Base-by-base conservation (phyloP, 176 grass and related monocot species). In the Guadua angustifolia region DNA sequence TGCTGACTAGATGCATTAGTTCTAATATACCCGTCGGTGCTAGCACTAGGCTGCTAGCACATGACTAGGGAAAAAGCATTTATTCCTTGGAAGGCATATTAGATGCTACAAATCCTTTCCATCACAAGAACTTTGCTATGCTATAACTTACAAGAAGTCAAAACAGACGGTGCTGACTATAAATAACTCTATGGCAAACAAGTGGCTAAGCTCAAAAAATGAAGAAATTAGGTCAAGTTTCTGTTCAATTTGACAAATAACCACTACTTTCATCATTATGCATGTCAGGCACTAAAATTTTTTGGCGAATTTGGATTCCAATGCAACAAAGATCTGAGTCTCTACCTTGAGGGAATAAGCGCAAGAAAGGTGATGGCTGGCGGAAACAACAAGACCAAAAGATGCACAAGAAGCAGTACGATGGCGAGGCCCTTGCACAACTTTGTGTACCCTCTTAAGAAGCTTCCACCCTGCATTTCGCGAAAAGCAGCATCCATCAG, bases 341-440 rank as follows among this genome's bases (percentile, higher is more conserved):
- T n/a, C 77, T 89, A 95, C 96, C 91, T 98, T 81, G 89, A 84
- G 0, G 96, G 96, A 78, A 98, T 93, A 88, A 98, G 96, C 3
- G 93, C 89, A 9, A 98, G 85, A 89, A 95, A 98, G 72, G 65
- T 66, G 14, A 95, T 19, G 56, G 93, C 71, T 33, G 87, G 82
- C 11, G 96, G 96, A 76, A 98, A 92, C 44, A 98, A 70, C 81
- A 95, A 91, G 66, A 95, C 74, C 43, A 98, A 78, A 71, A 87
- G 80, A 86, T 88, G 92, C 74, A 92, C 88, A 33, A 86, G 79
- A 52, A 98, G 39, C 77, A 98, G 78, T 70, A 98, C 67, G 29
- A 98, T 83, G 21, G 89, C 86, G 17, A 98, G 93, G 51, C 96
- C 96, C 73, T 98, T 98, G 87, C 96, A 98, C 40, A 98, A 80